Percentiles rank a stretch among this genome's conserved stretches.
Conservation (phyloP, 805 yeast genomes). For the Zygosaccharomyces pseudorouxii region DNA sequence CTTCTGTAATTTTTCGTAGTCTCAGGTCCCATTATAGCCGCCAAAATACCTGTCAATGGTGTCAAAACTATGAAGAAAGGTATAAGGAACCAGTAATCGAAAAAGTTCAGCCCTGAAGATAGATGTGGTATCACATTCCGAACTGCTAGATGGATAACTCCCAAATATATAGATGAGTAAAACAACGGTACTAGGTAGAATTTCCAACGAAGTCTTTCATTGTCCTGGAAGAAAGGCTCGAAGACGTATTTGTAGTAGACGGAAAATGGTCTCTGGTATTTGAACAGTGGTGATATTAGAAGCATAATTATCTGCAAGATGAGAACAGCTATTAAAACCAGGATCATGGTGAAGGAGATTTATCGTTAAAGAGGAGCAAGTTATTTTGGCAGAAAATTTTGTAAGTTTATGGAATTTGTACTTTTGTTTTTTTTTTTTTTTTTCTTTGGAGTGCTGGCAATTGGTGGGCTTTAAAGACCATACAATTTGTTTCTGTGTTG, state of each 20-base stretch:
- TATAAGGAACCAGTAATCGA: slow-evolving; percentile 22
- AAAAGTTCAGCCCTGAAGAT: slow-evolving; percentile 4
- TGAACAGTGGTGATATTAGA: slow-evolving; percentile 27
- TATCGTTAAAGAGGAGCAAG: not conserved
- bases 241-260: slow-evolving; percentile 27
- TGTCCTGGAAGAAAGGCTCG: slow-evolving; percentile 25
- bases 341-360: slow-evolving; percentile 2
- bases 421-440: not conserved
- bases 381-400: not conserved
- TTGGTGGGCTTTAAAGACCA: too few species aligned
- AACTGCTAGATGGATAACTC: slow-evolving; percentile 19
- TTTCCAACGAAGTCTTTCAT: slow-evolving; percentile 25
- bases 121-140: slow-evolving; percentile 16
- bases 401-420: not conserved
- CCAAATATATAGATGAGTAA: slow-evolving; percentile 24
- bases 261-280: slow-evolving; percentile 18
- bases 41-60: slow-evolving; percentile 19
- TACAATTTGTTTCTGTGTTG: too few species aligned
- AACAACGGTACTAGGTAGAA: slow-evolving; percentile 30
- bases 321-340: slow-evolving; percentile 8
- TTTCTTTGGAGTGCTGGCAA: too few species aligned
- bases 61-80: slow-evolving; percentile 23
- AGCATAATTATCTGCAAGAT: slow-evolving; percentile 21
- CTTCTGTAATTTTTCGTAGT: slow-evolving; percentile 6
- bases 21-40: slow-evolving; percentile 22